Conservation (phyloP, 2,329 filamentous ascomycete genomes). For the Arthrobotrys sphaeroides region DNA sequence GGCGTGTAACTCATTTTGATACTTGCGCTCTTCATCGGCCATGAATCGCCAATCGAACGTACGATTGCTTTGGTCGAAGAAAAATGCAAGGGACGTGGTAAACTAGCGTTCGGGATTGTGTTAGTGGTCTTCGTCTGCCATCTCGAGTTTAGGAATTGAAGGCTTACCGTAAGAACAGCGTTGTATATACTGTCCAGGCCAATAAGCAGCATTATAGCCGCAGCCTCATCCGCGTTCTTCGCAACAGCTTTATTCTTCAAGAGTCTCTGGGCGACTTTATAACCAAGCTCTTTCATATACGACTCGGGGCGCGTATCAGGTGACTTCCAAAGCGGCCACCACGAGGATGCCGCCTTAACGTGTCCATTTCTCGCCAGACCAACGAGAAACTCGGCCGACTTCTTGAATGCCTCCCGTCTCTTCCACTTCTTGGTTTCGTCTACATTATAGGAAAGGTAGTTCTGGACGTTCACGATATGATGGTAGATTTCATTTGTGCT, state of each 20-base stretch:
- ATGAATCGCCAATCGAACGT: constrained; percentile 49
- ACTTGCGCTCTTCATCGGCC: constrained; percentile 29
- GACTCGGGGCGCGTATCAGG: constrained; percentile 4
- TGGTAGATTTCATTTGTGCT: constrained; percentile 58
- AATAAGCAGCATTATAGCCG: constrained; percentile 38
- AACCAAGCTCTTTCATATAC: constrained; percentile 46
- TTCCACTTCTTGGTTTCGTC: constrained; percentile 57
- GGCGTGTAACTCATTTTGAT: constrained; percentile 26
- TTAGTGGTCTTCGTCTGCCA: background rate
- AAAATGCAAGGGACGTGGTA: constrained; percentile 44
- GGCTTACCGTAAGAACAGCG: constrained; percentile 36
- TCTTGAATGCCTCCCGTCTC: constrained; percentile 55
- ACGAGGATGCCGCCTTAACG: constrained; percentile 16
- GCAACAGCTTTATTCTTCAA: constrained; percentile 33
- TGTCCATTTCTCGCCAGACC: constrained; percentile 50
- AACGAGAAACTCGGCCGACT: constrained; percentile 54
- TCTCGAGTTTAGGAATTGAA: background rate
- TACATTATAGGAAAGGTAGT: constrained; percentile 56
- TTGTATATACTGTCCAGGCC: constrained; percentile 42
- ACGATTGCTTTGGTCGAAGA: constrained; percentile 47
- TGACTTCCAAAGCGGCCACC: constrained; percentile 19
- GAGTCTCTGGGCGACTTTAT: constrained; percentile 32
- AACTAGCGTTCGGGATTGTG: constrained; percentile 6
- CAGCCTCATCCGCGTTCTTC: constrained; percentile 24
- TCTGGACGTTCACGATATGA: constrained; percentile 58